A percentile compares a stretch with the other conserved stretches of the same genome.
phyloP scores from a whole-genome alignment of 2,329 filamentous ascomycete genomes.

The Ploettnerulaceae sp. region DNA sequence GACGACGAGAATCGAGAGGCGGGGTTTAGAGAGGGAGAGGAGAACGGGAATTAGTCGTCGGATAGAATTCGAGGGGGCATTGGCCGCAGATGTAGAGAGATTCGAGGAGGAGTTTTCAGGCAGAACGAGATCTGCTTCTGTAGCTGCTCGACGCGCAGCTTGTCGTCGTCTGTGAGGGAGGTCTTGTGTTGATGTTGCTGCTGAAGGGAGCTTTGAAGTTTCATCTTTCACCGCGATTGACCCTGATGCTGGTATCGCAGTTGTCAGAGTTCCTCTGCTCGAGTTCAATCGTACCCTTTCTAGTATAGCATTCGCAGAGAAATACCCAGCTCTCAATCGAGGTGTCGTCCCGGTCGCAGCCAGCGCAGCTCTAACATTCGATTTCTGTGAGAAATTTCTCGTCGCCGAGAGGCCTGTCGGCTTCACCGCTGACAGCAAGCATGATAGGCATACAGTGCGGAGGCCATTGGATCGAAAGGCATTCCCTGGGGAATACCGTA shows the following conservation, averaged over 20 bases:
- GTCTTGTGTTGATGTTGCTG: constrained; percentile 17
- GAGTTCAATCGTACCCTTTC: constrained; percentile 19
- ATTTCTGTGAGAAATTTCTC: constrained; percentile 26
- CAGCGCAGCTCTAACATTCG: constrained; percentile 20
- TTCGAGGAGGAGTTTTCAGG: constrained; percentile 50
- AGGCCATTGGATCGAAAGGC: constrained; percentile 26
- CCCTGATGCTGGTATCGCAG: constrained; percentile 14
- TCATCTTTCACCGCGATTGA: constrained; percentile 18
- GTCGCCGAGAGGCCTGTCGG: constrained; percentile 12
- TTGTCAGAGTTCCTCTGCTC: constrained; percentile 22
- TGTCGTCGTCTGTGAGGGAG: constrained; percentile 34
- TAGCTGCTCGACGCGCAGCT: constrained; percentile 23
- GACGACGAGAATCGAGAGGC: constrained; percentile 84
- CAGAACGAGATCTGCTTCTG: constrained; percentile 32
- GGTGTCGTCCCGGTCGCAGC: constrained; percentile 18
- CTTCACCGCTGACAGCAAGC: constrained; percentile 17
- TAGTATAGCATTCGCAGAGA: constrained; percentile 28
- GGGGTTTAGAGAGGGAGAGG: constrained; percentile 91
- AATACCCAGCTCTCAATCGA: constrained; percentile 28
- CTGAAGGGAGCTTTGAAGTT: constrained; percentile 14
- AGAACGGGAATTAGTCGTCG: constrained; percentile 71
- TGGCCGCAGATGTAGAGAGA: constrained; percentile 47
- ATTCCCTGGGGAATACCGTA: constrained; percentile 26
- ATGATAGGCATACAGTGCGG: constrained; percentile 26
- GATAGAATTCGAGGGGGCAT: constrained; percentile 47